phyloP scores from a whole-genome alignment of 2,329 filamentous ascomycete genomes.

The Bipolaris gigantea region DNA sequence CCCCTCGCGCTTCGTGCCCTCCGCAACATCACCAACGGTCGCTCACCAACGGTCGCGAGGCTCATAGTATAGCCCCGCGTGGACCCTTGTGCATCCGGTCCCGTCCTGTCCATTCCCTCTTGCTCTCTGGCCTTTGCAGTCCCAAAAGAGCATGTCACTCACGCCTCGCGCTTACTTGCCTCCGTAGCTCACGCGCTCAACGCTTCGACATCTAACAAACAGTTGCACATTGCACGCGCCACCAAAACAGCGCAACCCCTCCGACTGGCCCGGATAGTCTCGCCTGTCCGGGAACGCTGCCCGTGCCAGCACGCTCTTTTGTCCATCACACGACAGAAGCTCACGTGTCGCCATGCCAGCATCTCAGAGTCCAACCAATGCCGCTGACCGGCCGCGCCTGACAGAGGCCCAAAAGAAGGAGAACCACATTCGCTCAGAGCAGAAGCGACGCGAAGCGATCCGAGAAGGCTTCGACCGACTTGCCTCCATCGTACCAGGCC shows the following conservation, averaged over 20 bases:
- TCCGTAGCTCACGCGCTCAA: neutral
- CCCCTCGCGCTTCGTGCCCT: neutral
- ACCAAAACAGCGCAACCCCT: neutral
- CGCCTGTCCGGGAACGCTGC: neutral
- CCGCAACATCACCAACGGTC: slow-evolving; percentile 1
- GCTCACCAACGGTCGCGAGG: neutral
- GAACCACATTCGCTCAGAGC: slow-evolving; percentile 71
- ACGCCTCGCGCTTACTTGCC: neutral
- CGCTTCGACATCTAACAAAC: neutral
- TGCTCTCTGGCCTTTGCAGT: neutral
- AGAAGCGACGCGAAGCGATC: slow-evolving; percentile 72
- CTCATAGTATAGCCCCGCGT: neutral
- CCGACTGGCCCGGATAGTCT: neutral
- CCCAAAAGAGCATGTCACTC: neutral
- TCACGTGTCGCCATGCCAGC: slow-evolving; percentile 21
- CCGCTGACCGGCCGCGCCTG: slow-evolving; percentile 62
- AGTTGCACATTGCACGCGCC: neutral
- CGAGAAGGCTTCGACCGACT: slow-evolving; percentile 81
- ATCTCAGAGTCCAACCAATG: slow-evolving; percentile 34
- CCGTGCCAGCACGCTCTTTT: slow-evolving; percentile 1
- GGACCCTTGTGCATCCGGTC: neutral
- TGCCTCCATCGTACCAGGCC: slow-evolving; percentile 76
- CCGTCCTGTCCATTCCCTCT: neutral
- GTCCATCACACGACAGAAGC: slow-evolving; percentile 1
- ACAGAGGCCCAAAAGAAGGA: slow-evolving; percentile 72